Evolutionary conservation across 2,329 filamentous ascomycete species (phyloP), one percentile per base, ranked within the genome.

Genomic region (Aspergillus chevalieri): DNA sequence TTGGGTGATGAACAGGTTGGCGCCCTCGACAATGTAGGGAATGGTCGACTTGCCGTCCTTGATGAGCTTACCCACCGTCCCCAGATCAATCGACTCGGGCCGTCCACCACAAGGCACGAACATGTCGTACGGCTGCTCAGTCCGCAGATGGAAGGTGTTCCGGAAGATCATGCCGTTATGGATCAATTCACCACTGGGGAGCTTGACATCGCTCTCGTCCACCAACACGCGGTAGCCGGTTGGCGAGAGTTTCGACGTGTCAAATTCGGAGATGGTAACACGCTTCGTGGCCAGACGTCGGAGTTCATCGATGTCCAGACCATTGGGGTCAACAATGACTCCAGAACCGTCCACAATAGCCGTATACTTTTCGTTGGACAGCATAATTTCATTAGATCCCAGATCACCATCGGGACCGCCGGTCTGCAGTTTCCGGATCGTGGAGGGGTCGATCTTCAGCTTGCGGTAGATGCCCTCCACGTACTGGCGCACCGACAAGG

Each of bases 1-100:
- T 72, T 98, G 93, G 0, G 93, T 96, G 73, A 98, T 94, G 81
- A 98, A 98, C 48, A 98, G 78, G 70, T 97, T 98, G 71, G 93
- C 93, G 47, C 93, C 93, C 74, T 98, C 93, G 42, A 98, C 92
- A 47, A 98, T 93, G 74, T 94, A 98, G 1, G 92, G 91, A 52
- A 98, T 86, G 9, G 80, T 82, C 19, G 81, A 79, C 76, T 95
- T 96, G 73, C 91, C 90, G 54, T 95, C 84, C 66, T 86, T 83
- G 71, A 98, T 97, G 54, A 98, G 81, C 68, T 87, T 89, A 72
- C 81, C 85, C 53, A 91, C 92, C 6, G 86, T 89, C 49, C 88
- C 86, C 51, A 97, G 82, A 67, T 98, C 92, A 59, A 98, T 95
- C 1, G 92, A 96, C 72, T 97, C 93, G 2, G 93, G 93, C 21